phyloP scores from a whole-genome alignment of 2,329 filamentous ascomycete genomes.

The Aspergillus quadricinctus region DNA sequence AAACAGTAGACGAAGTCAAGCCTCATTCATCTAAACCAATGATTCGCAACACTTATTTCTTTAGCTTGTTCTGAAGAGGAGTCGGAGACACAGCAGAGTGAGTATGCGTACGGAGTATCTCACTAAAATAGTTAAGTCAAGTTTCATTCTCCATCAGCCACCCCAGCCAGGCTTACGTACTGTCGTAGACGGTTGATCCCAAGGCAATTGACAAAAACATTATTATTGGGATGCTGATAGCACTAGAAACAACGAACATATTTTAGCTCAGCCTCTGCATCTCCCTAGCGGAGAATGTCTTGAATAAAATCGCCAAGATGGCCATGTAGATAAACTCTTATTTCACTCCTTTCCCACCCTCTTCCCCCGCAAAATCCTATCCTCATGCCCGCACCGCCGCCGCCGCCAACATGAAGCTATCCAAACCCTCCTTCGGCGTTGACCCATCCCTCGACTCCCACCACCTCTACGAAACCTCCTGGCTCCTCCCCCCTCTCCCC shows the following conservation, averaged over 20 bases:
- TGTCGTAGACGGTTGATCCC: neutral
- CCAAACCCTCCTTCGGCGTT: constrained; percentile 20
- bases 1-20: too few species aligned
- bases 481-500: constrained; percentile 64
- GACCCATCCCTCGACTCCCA: constrained; percentile 41
- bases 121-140: neutral
- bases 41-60: too few species aligned
- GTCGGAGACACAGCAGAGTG: neutral
- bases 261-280: neutral
- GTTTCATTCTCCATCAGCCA: too few species aligned
- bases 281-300: neutral
- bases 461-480: constrained; percentile 73
- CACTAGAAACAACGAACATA: neutral
- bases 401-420: constrained; percentile 10
- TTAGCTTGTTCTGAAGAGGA: too few species aligned
- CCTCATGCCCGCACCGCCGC: neutral
- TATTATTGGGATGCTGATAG: too few species aligned
- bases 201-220: neutral
- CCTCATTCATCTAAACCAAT: too few species aligned
- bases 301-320: neutral
- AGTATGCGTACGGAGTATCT: neutral
- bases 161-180: neutral
- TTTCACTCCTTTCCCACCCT: neutral
- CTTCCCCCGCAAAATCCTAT: neutral
- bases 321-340: neutral